phyloP scores from a whole-genome alignment of 108 stramenopile genomes.

The Cyclostephanos invisitatus region DNA sequence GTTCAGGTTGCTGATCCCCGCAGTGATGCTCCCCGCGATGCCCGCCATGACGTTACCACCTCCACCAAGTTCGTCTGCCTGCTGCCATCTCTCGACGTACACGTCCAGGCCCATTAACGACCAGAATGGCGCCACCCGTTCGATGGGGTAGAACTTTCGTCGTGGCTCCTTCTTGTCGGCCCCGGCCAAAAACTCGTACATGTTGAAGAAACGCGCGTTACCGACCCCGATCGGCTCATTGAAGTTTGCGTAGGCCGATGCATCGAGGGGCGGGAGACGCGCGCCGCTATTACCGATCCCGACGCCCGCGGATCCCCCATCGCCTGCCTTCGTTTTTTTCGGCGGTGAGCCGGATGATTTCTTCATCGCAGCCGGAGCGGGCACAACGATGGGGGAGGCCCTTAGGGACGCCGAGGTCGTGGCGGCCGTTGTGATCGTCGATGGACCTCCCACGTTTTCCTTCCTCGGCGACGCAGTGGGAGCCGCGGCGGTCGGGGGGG shows the following conservation, averaged over 20 bases:
- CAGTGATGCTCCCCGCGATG: slow-evolving; percentile 40
- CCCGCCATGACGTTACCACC: background rate
- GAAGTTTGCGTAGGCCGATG: slow-evolving; percentile 30
- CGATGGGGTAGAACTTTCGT: slow-evolving; percentile 84
- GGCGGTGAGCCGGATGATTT: background rate
- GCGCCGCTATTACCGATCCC: slow-evolving; percentile 74
- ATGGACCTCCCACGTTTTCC: background rate
- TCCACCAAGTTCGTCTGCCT: background rate
- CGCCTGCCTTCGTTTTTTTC: slow-evolving; percentile 1
- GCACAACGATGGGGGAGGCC: slow-evolving; percentile 7
- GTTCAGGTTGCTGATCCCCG: slow-evolving; percentile 38
- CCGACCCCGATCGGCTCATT: slow-evolving; percentile 37
- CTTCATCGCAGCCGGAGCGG: slow-evolving; percentile 18
- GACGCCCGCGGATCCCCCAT: background rate
- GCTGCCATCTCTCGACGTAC: slow-evolving; percentile 63
- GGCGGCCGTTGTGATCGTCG: slow-evolving; percentile 11
- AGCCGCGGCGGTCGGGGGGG: background rate
- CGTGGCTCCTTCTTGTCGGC: slow-evolving; percentile 71
- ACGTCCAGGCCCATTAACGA: slow-evolving; percentile 79
- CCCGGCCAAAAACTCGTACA: slow-evolving; percentile 80
- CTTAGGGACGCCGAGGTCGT: background rate
- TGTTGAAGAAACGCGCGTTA: slow-evolving; percentile 57
- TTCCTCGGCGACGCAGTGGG: background rate
- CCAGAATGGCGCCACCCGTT: slow-evolving; percentile 87
- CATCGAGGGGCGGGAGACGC: background rate